Evolutionary conservation across 1,284 basidiomycete species (phyloP).

Genomic region (Fomitopsis schrenkii): DNA sequence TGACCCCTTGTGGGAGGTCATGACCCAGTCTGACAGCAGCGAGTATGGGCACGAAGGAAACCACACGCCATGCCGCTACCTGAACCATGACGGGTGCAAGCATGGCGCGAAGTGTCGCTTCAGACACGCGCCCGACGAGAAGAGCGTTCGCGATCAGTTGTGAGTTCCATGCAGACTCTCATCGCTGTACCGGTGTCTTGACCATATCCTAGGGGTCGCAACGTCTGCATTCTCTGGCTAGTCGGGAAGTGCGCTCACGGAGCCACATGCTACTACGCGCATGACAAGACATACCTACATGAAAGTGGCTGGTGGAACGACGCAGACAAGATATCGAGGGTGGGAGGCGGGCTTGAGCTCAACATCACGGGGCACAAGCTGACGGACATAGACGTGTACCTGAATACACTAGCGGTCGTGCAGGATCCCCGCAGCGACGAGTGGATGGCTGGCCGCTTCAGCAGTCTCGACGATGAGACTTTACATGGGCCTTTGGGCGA

Average conservation of each 20-base stretch:
- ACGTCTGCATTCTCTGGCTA: constrained; percentile 36
- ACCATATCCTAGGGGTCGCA: constrained; percentile 26
- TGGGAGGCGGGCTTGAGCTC: neutral
- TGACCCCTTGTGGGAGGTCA: constrained; percentile 9
- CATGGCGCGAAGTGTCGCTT: constrained; percentile 37
- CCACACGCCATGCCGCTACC: constrained; percentile 45
- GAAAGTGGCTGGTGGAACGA: neutral
- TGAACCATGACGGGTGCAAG: constrained; percentile 45
- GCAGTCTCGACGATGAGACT: neutral
- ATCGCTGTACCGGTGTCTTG: constrained; percentile 3
- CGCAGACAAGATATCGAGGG: neutral
- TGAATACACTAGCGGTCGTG: neutral
- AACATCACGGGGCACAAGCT: neutral
- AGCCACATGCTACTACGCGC: constrained; percentile 27
- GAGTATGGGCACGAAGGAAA: constrained; percentile 47
- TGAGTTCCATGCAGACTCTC: constrained; percentile 24
- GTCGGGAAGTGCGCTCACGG: constrained; percentile 31
- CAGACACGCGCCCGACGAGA: constrained; percentile 47
- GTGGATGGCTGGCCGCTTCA: neutral
- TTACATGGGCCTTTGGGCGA: neutral
- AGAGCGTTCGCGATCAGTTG: constrained; percentile 48
- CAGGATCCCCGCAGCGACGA: neutral
- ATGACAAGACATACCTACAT: neutral
- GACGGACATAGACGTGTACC: neutral
- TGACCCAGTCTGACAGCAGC: constrained; percentile 40